Percentiles rank a stretch among this genome's conserved stretches.
phyloP scores from a whole-genome alignment of 192 early-diverging fungal species.

The Thoreauomyces humboldtii region DNA sequence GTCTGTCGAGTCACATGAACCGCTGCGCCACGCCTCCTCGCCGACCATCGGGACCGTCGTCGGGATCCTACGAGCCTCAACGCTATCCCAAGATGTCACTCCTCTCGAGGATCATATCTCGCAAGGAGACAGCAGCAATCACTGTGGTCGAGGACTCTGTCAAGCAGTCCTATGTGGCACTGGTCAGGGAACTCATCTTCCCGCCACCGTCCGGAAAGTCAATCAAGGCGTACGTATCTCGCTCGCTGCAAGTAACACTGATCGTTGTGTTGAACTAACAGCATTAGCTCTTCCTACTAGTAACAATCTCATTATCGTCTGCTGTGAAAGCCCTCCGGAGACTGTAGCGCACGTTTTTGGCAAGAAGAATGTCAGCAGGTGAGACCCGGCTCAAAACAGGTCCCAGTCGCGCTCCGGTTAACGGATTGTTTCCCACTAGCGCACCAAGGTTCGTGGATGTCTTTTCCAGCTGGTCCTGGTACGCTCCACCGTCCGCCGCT shows the following conservation, averaged over 20 bases:
- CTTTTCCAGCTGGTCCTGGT: neutral
- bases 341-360: neutral
- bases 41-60: too few relatives aligned
- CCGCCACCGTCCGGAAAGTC: neutral
- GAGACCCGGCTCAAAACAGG: neutral
- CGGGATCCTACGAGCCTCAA: too few relatives aligned
- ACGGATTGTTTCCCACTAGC: neutral
- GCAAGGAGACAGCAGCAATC: slow-evolving; percentile 18
- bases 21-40: too few relatives aligned
- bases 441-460: neutral
- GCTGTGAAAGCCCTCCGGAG: slow-evolving; percentile 11
- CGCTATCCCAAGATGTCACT: too few relatives aligned
- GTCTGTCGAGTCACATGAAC: too few relatives aligned
- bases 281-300: neutral
- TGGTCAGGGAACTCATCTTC: neutral
- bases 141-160: slow-evolving; percentile 24
- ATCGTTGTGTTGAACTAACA: neutral
- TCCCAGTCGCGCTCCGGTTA: too few relatives aligned
- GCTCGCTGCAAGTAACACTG: neutral
- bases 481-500: neutral
- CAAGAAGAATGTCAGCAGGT: neutral
- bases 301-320: neutral
- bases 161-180: neutral
- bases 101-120: too few relatives aligned
- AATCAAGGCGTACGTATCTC: neutral